phyloP scores from a whole-genome alignment of 345 rosid species.

The Triadica sebifera region DNA sequence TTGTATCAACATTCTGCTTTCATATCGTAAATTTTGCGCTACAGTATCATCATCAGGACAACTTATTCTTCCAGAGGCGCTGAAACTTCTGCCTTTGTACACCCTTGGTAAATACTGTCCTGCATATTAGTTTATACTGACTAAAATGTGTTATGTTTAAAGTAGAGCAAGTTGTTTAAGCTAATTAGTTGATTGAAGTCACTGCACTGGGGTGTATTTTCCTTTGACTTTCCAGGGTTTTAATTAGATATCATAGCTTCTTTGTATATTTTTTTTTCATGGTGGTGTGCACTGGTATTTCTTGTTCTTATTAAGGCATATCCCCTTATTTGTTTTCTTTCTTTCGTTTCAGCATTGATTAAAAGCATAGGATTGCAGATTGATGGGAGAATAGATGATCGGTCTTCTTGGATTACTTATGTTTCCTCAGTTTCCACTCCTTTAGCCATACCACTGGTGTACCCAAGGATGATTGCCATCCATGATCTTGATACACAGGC shows the following conservation, averaged over 20 bases:
- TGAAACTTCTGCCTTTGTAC: conserved; percentile 88
- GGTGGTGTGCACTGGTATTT: neutral
- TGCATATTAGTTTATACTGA: neutral
- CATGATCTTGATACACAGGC: conserved; percentile 76
- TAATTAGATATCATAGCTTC: neutral
- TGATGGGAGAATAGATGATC: conserved; percentile 89
- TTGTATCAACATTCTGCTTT: conserved; percentile 65
- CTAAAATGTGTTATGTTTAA: neutral
- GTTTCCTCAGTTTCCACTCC: conserved; percentile 73
- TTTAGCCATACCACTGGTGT: conserved; percentile 70
- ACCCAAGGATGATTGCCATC: conserved; percentile 83
- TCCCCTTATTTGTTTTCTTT: neutral
- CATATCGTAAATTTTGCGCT: conserved; percentile 95
- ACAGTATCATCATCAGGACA: conserved; percentile 93
- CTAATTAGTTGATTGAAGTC: neutral
- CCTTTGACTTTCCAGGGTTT: neutral
- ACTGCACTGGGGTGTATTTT: neutral
- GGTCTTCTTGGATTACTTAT: conserved; percentile 77
- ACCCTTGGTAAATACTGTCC: conserved; percentile 61
- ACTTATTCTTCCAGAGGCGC: conserved; percentile 97
- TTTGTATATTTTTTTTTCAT: neutral
- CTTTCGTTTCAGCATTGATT: conserved; percentile 60
- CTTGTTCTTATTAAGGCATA: neutral
- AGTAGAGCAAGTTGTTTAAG: neutral
- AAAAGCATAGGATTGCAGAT: conserved; percentile 71